Percentiles rank a stretch among this genome's conserved stretches.
These are phyloP conservation scores for Neocallimastix lanati DNA, from an alignment of 192 early-diverging fungal genomes.

Conservation along the genomic window DNA sequence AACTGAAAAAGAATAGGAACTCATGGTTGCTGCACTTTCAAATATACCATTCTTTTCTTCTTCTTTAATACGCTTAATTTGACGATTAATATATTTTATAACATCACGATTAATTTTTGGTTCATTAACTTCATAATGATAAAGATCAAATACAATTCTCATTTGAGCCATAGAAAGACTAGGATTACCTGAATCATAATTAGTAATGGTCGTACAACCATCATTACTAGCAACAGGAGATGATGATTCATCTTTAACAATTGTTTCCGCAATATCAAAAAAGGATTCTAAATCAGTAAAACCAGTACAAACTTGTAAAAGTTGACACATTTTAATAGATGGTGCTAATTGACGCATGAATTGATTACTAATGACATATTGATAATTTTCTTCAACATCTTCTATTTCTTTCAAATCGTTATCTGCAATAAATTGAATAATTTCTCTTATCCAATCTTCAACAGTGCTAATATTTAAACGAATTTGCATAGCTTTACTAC, in stretches of 20 bases:
- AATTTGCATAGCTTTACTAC: conserved; percentile 64
- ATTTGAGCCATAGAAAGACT: conserved; percentile 36
- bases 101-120: conserved; percentile 47
- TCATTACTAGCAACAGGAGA: conserved; percentile 12
- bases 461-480: conserved; percentile 62
- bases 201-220: neutral
- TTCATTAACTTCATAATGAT: conserved; percentile 82
- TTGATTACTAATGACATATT: neutral
- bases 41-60: conserved; percentile 12
- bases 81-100: conserved; percentile 36
- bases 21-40: neutral
- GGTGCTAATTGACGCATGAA: conserved; percentile 13
- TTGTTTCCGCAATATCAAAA: conserved; percentile 41
- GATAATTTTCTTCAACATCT: conserved; percentile 19
- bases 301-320: conserved; percentile 61
- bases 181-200: conserved; percentile 4
- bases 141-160: conserved; percentile 48
- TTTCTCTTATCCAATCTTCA: conserved; percentile 68
- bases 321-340: conserved; percentile 58
- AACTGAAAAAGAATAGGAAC: neutral
- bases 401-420: conserved; percentile 1
- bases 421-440: conserved; percentile 13
- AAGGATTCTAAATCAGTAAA: conserved; percentile 52
- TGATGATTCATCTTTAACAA: neutral
- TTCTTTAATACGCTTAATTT: neutral